phyloP scores from a whole-genome alignment of 768 basidiomycete genomes.

The Termitomyces sp. region DNA sequence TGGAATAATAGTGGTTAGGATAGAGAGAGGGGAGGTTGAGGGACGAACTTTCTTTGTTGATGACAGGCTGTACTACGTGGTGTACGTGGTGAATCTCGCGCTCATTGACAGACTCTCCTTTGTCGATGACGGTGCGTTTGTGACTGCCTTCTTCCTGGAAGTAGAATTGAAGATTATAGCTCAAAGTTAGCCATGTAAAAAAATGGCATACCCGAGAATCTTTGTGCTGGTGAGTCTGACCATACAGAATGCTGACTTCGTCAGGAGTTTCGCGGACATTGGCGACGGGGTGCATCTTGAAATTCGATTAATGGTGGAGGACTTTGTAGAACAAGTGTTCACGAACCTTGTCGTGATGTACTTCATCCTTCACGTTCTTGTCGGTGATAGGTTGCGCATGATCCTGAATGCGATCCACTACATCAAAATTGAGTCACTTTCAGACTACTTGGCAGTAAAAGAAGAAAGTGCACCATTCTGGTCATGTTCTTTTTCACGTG shows the following conservation, averaged over 20 bases:
- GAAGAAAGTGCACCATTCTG: neutral
- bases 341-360: neutral
- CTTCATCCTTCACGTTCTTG: neutral
- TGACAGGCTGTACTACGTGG: constrained; percentile 35
- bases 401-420: neutral
- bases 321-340: no score
- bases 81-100: constrained; percentile 33
- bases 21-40: neutral
- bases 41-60: constrained; percentile 33
- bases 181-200: neutral
- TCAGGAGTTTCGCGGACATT: neutral
- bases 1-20: neutral
- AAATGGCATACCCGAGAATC: neutral
- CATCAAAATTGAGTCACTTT: neutral
- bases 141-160: neutral
- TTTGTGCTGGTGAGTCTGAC: neutral
- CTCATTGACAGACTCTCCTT: constrained; percentile 30
- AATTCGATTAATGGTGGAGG: no score
- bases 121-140: constrained; percentile 30
- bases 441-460: neutral
- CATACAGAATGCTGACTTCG: neutral
- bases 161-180: neutral
- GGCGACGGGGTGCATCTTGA: neutral
- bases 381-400: neutral
- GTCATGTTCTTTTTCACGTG: neutral